Conservation (phyloP, 805 yeast species). For the Monosporozyma solicola region DNA sequence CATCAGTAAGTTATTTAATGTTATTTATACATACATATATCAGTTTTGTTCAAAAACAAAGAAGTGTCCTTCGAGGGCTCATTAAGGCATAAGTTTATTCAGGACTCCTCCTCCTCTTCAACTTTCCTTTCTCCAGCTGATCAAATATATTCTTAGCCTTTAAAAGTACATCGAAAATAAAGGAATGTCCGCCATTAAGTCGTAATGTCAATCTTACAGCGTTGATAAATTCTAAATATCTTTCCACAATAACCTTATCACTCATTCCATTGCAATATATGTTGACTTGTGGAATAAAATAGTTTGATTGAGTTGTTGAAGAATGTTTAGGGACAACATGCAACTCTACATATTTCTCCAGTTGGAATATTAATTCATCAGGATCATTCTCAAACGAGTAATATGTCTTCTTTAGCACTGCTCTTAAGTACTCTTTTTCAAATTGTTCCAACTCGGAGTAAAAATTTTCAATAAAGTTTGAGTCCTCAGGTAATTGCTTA, state of each 20-base stretch:
- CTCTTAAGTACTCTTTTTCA: slow-evolving; percentile 12
- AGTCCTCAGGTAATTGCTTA: slow-evolving; percentile 43
- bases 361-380: slow-evolving; percentile 31
- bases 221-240: slow-evolving; percentile 32
- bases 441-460: slow-evolving; percentile 33
- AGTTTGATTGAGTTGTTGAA: background rate
- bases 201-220: slow-evolving; percentile 37
- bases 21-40: background rate
- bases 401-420: slow-evolving; percentile 24
- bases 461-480: slow-evolving; percentile 40
- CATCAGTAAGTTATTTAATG: background rate
- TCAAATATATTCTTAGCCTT: slow-evolving; percentile 43
- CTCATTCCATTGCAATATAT: slow-evolving; percentile 9
- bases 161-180: slow-evolving; percentile 47
- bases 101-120: background rate
- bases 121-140: slow-evolving; percentile 9
- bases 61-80: background rate
- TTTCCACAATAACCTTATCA: slow-evolving; percentile 17
- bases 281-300: background rate
- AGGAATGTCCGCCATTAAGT: slow-evolving; percentile 51
- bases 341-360: slow-evolving; percentile 33
- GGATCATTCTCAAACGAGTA: slow-evolving; percentile 34
- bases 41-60: background rate
- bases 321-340: slow-evolving; percentile 20
- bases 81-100: background rate